Evolutionary conservation across 2,329 filamentous ascomycete species (phyloP), one percentile per base, ranked within the genome.

Genomic region (Claviceps paspali): DNA sequence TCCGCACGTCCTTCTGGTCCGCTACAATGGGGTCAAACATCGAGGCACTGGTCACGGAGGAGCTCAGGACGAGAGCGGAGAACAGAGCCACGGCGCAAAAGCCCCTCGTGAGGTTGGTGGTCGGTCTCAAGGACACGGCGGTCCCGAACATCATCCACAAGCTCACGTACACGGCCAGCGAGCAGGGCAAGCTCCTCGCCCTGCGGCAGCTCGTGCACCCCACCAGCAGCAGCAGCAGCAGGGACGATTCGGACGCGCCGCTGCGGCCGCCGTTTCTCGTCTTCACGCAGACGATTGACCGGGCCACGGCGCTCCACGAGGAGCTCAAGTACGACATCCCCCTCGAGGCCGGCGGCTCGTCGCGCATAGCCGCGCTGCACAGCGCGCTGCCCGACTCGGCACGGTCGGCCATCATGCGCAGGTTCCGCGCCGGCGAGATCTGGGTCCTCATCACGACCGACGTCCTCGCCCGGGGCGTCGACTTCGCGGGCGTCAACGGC

Each of bases 391-490:
- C 83, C 0, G 82, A 88, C 50, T 68, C 68, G 4, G 76, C 76
- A 8, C 80, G 91, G 12, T 76, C 83, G 10, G 66, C 68, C 36
- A 82, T 95, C 47, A 93, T 98, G 80, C 76, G 84, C 38, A 76
- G 78, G 15, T 96, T 98, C 65, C 79, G 91, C 26, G 78, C 78
- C 24, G 91, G 87, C 45, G 86, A 96, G 53, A 79, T 96, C 43
- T 98, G 91, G 91, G 77, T 96, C 6, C 69, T 98, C 26, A 91
- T 98, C 54, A 96, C 91, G 0, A 98, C 91, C 0, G 91, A 98
- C 53, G 73, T 98, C 6, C 68, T 98, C 9, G 82, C 87, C 12
- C 82, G 91, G 24, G 91, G 91, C 15, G 79, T 98, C 29, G 91
- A 98, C 58, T 95, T 98, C 62, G 77, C 82, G 7, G 91, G 91